Evolutionary conservation across 2,329 filamentous ascomycete genomes (phyloP).

Genomic region (Fusarium newnesense): DNA sequence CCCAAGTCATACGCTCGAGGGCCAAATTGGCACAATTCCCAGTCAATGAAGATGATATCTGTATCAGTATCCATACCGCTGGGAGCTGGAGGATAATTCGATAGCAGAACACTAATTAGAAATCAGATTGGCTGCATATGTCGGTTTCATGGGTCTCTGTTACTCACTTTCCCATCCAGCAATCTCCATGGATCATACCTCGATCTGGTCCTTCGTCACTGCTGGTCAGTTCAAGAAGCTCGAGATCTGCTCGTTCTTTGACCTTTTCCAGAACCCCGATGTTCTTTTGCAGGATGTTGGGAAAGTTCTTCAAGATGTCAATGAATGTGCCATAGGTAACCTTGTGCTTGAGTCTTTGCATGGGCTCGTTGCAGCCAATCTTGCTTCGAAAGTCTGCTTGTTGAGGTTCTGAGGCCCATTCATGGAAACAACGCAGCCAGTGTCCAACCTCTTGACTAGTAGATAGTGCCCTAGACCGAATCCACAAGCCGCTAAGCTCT

Average conservation of each 20-base stretch:
- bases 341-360: background rate
- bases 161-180: background rate
- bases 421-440: background rate
- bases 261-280: background rate
- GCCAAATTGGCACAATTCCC: background rate
- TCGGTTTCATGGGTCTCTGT: accelerated
- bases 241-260: background rate
- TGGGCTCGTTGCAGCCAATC: background rate
- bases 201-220: background rate
- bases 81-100: background rate
- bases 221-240: background rate
- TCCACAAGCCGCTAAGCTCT: background rate
- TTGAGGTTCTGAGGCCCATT: background rate
- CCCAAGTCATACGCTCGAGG: background rate
- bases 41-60: background rate
- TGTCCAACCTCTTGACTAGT: background rate
- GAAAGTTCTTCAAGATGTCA: background rate
- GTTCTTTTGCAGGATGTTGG: background rate
- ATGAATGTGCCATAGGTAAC: background rate
- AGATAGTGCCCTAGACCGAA: no score
- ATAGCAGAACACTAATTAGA: background rate
- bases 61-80: accelerated
- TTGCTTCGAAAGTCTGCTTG: background rate
- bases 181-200: background rate
- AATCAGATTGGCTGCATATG: background rate